Evolutionary conservation across 2,329 filamentous ascomycete genomes (phyloP), one percentile per base, ranked within the genome.

Genomic region (Diplodia intermedia): DNA sequence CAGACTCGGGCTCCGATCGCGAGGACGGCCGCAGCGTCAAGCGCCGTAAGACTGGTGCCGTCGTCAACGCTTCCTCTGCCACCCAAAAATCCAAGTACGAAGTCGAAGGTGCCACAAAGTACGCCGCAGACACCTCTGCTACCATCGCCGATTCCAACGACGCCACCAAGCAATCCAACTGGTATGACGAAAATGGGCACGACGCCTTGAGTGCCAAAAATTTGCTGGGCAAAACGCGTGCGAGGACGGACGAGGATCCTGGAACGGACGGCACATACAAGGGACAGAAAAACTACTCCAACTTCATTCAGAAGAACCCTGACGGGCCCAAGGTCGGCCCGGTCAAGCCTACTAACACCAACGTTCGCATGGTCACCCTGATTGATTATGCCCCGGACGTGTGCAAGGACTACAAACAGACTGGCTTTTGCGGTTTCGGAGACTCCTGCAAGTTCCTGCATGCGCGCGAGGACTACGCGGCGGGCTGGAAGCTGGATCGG

Each of bases 321-420:
- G 86, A 96, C 76, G 89, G 91, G 8, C 87, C 89, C 2, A 85
- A 87, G 43, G 90, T 97, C 36, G 95, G 95, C 0, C 95, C 95
- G 0, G 86, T 96, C 70, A 97, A 97, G 79, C 91, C 91, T 1
- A 86, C 94, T 11, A 56, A 56, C 0, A 91, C 92, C 1, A 98
- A 98, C 74, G 90, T 99, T 67, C 89, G 95, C 63, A 97, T 91
- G 1, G 90, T 97, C 71, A 98, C 94, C 0, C 86, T 94, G 7
- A 97, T 89, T 38, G 95, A 99, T 76, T 98, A 92, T 76, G 90
- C 91, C 0, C 93, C 94, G 0, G 94, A 98, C 72, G 91, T 97
- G 0, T 99, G 95, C 81, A 98, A 98, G 78, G 95, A 98, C 76
- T 95, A 92, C 79, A 94, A 94, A 72, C 86, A 91, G 74, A 95